Conservation (phyloP, 129 eudicot genomes). For the Lonicera japonica region DNA sequence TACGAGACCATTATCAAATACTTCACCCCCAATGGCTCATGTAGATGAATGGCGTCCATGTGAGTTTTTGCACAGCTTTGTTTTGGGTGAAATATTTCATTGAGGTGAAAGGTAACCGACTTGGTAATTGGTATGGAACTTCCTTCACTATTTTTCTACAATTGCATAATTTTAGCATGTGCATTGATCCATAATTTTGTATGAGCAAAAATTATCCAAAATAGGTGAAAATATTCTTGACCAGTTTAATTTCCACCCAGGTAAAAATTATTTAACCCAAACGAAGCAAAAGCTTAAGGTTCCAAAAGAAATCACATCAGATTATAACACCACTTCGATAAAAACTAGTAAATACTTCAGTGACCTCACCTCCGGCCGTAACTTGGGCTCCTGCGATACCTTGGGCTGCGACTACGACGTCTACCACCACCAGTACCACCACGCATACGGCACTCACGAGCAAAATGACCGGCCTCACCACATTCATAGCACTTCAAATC, state of each 20-base stretch:
- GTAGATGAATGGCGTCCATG: too few relatives aligned
- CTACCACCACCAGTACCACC: constrained; percentile 49
- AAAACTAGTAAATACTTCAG: not conserved
- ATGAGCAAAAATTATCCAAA: too few relatives aligned
- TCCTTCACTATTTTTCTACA: too few relatives aligned
- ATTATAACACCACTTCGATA: too few relatives aligned
- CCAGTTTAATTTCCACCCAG: not conserved
- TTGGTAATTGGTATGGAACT: too few relatives aligned
- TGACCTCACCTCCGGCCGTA: constrained; percentile 79
- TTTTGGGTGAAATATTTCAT: not conserved
- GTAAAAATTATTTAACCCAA: too few relatives aligned
- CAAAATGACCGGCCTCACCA: constrained; percentile 98
- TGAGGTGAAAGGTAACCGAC: too few relatives aligned
- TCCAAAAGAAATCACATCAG: too few relatives aligned
- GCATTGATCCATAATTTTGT: not conserved
- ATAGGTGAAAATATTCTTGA: not conserved
- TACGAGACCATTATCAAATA: too few relatives aligned
- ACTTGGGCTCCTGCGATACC: constrained; percentile 95
- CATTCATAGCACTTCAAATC: constrained; percentile 97
- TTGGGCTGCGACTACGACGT: constrained; percentile 94
- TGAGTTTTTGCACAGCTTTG: too few relatives aligned
- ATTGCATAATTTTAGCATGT: not conserved
- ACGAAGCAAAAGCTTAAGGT: too few relatives aligned
- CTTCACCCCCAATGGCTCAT: not conserved
- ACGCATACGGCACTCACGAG: constrained; percentile 84